Base-by-base conservation (phyloP, 768 basidiomycete genomes). In the Serendipita sp. region DNA sequence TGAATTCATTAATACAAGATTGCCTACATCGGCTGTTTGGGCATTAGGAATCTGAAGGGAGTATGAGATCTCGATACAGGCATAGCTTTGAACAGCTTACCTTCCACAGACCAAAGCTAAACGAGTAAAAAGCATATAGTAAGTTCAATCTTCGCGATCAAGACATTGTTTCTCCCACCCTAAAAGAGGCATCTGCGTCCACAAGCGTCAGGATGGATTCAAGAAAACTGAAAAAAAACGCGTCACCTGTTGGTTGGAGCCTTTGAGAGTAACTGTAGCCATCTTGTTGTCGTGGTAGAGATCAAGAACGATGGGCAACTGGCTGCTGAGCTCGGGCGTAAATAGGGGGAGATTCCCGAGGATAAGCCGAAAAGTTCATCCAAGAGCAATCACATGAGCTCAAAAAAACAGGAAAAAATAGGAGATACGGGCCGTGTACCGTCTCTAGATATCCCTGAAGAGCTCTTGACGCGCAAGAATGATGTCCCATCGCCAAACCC, bases 91-190 rank as follows among this genome's bases (percentile, higher is more conserved):
- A 71, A 41, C 38, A 63, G 14, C 65, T 65, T 17, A 72, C 68
- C 62, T 72, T 71, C 71, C 71, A 72, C 41, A 71, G 62, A 22
- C 71, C 71, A 63, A 64, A 64, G 38, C 64, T 65, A 20, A 11
- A 33, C 17, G 13, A 14, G 2, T 28, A 22, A 24, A 33, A 61
- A 13, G 17, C 5, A 22, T 17, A 34, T 7, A 41, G 20, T 11
- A 31, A 60, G 9, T n/a, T 22, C 22, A 60, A 22, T 22, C 7
- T 22, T 28, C 20, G 20, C 5, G 45, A 20, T 48, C 9, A 20
- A 20, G 5, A 20, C n/a, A n/a, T 5, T 48, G 9, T 33, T 7
- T 43, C n/a, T 20, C 63, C n/a, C 38, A 65, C 64, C 64, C 64
- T 14, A 63, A 43, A 14, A 64, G 45, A 11, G 64, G 64, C 64